Evolutionary conservation across 768 basidiomycete species (phyloP).

Genomic region (Austroboletus eburneus): DNA sequence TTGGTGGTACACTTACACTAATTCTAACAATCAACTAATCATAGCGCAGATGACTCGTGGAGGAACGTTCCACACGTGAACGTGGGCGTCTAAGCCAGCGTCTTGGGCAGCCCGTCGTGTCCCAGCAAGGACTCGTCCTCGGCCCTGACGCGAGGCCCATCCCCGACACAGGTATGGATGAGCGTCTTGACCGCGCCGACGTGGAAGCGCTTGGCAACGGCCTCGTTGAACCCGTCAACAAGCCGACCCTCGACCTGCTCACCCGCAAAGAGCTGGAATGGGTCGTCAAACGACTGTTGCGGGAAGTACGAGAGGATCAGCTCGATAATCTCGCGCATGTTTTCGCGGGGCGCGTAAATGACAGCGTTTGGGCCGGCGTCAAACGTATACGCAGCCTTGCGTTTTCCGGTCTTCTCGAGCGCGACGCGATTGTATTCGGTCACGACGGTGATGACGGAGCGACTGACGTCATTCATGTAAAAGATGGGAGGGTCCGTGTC

Average conservation of each 20-base stretch:
- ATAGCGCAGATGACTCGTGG: too few species aligned
- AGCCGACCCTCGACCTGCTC: slow-evolving; percentile 45
- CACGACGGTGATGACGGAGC: slow-evolving; percentile 87
- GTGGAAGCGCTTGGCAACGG: slow-evolving; percentile 68
- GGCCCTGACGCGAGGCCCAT: slow-evolving; percentile 75
- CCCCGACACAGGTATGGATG: slow-evolving; percentile 91
- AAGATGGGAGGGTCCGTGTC: slow-evolving; percentile 98
- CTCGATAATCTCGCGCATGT: slow-evolving; percentile 74
- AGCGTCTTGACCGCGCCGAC: slow-evolving; percentile 80
- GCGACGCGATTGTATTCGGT: slow-evolving; percentile 89
- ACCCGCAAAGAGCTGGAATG: slow-evolving; percentile 56
- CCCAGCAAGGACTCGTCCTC: slow-evolving; percentile 63
- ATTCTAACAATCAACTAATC: too few species aligned
- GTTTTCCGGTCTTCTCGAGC: slow-evolving; percentile 48
- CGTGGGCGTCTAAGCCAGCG: slow-evolving; percentile 38
- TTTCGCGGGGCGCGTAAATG: slow-evolving; percentile 79
- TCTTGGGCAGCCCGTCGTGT: slow-evolving; percentile 64
- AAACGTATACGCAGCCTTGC: slow-evolving; percentile 96
- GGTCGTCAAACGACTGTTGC: slow-evolving; percentile 72
- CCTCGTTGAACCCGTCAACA: slow-evolving; percentile 71
- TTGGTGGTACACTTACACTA: too few species aligned
- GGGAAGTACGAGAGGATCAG: slow-evolving; percentile 86
- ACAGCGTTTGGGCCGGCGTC: slow-evolving; percentile 99
- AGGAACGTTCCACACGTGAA: background rate
- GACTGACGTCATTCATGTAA: slow-evolving; percentile 97